Evolutionary conservation across 441 rosid species (phyloP).

Genomic region (Monsonia emarginata): DNA sequence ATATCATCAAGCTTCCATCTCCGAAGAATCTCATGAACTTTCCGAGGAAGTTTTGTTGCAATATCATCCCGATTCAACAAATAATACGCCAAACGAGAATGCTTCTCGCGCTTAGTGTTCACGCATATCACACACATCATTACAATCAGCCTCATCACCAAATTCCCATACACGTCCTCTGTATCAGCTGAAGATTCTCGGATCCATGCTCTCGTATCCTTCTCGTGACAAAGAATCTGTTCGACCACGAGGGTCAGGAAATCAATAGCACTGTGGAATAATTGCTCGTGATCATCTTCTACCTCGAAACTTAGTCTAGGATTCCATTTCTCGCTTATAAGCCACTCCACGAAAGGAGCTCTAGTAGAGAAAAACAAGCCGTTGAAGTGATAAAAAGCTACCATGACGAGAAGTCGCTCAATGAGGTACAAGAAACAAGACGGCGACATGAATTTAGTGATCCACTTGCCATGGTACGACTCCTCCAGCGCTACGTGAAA

Average conservation of each 20-base stretch:
- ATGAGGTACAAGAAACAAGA: background rate
- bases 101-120: background rate
- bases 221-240: background rate
- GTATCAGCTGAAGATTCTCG: background rate
- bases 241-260: background rate
- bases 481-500: background rate
- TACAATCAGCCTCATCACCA: background rate
- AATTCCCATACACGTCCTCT: background rate
- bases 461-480: background rate
- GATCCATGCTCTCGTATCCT: background rate
- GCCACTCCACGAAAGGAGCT: constrained; percentile 4
- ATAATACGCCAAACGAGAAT: background rate
- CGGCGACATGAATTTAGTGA: background rate
- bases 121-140: background rate
- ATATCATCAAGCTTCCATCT: background rate
- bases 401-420: background rate
- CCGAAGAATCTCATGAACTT: background rate
- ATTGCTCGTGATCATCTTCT: background rate
- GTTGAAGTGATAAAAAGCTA: background rate
- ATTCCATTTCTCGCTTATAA: background rate
- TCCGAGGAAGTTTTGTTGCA: background rate
- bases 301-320: background rate
- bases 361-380: background rate
- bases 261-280: background rate
- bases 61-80: background rate